A percentile compares a stretch with the other conserved stretches of the same genome.
These are phyloP conservation scores for Fusarium papillatum DNA, from an alignment of 2,329 filamentous ascomycete genomes.

Conservation along the genomic window DNA sequence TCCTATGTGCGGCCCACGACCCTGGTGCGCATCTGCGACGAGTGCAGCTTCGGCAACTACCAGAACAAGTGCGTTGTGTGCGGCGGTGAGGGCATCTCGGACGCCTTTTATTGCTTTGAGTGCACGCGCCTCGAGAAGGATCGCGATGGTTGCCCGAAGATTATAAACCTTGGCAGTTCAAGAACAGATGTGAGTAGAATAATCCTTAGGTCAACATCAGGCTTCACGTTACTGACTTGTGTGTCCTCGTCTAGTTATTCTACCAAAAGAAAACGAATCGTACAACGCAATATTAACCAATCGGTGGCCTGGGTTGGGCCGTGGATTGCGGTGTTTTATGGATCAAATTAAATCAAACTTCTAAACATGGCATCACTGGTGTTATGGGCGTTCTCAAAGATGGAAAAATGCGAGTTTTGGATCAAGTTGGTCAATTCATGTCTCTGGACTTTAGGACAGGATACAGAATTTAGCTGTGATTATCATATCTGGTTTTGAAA, in stretches of 20 bases:
- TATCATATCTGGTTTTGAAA: conserved; percentile 29
- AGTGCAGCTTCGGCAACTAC: conserved; percentile 99
- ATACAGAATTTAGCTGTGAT: conserved; percentile 31
- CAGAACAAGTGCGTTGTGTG: conserved; percentile 99
- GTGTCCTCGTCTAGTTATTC: conserved; percentile 61
- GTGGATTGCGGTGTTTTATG: conserved; percentile 26
- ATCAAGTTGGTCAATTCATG: conserved; percentile 25
- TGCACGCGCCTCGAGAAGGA: conserved; percentile 98
- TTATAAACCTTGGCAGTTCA: conserved; percentile 96
- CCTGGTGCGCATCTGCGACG: conserved; percentile 97
- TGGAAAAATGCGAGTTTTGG: conserved; percentile 19
- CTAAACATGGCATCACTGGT: conserved; percentile 37
- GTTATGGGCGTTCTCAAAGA: conserved; percentile 37
- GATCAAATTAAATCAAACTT: conserved; percentile 22
- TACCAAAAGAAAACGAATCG: conserved; percentile 78
- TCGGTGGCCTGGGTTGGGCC: conserved; percentile 64
- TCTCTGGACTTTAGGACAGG: conserved; percentile 14
- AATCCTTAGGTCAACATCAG: neutral
- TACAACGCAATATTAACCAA: conserved; percentile 66
- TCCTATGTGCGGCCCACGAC: conserved; percentile 98
- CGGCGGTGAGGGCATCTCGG: conserved; percentile 96
- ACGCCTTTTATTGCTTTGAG: conserved; percentile 99
- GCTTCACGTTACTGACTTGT: neutral
- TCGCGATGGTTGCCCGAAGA: conserved; percentile 97
- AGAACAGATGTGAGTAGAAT: conserved; percentile 83